Evolutionary conservation across 163 green algal genomes (phyloP), one percentile per base, ranked within the genome.

Genomic region (Scenedesmus sp.): DNA sequence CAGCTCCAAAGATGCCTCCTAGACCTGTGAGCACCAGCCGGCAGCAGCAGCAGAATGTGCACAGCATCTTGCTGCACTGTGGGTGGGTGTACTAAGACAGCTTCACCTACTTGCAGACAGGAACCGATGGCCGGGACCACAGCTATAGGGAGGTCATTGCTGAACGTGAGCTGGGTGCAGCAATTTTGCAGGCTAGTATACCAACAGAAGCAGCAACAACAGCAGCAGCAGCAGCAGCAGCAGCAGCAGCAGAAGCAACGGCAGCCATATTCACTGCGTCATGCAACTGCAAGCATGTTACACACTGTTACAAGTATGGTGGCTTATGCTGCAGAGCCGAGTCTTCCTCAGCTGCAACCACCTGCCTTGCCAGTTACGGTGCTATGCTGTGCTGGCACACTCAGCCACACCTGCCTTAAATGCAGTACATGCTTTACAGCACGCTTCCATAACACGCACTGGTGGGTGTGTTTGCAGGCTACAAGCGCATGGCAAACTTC

Each of bases 101-200:
- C 35, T 46, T 20, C 26, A 30, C n/a, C 15, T 35, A 22, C 10
- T 9, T n/a, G 61, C 53, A 92, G 89, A 24, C 56, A 15, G 89
- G 89, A 43, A 92, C 89, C 37, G 89, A 92, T 90, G 89, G 89
- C 30, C 44, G 30, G 16, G 89, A 92, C 83, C 73, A 87, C 76
- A 83, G 53, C 26, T 90, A 92, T 51, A 73, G 89, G 35, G 51
- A 78, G 89, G 89, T 92, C 53, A 92, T 92, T 83, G 89, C 33
- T 53, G 68, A 92, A 4, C 88, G 88, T 92, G 51, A 89, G 88
- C 76, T 40, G 18, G 26, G 51, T 20, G 10, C 49, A 13, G n/a
- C n/a, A n/a, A n/a, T n/a, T n/a, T 13, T 82, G 59, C 40, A 35
- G 4, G 42, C 40, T 82, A 61, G 2, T 81, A 42, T 15, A 7